Evolutionary conservation across 768 basidiomycete species (phyloP), one percentile per base, ranked within the genome.

Genomic region (Cystofilobasidium capitatum): DNA sequence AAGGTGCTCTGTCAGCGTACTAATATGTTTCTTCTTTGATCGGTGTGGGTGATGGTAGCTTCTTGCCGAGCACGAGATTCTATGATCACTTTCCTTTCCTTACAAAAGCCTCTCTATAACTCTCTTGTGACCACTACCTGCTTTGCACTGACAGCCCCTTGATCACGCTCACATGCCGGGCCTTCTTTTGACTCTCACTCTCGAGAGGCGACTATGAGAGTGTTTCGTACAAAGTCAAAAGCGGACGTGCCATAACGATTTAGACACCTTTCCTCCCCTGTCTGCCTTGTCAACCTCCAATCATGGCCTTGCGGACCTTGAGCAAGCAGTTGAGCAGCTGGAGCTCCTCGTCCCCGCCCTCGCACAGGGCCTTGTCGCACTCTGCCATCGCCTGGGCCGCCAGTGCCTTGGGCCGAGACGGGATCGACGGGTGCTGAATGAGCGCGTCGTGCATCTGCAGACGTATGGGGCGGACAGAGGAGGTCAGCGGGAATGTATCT

Each of bases 311-410:
- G 74, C 87, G 82, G 20, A 94, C 80, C 29, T 83, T 81, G 61
- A 96, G 76, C n/a, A 85, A 91, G 39, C 91, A 86, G 74, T 96
- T 89, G 17, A 99, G 79, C 37, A 89, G 84, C 86, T 94, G 96
- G 29, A 99, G 79, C 76, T 97, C 96, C 77, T 99, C 96, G 73
- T 99, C 96, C 20, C 89, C 92, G 0, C 96, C 96, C 70, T 98
- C 94, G 71, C 88, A 90, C 29, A 99, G 79, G 0, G 89, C 90
- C 76, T 98, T 98, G 78, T 99, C 96, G 33, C 90, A 91, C 76
- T 96, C 91, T 3, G 91, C 96, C 71, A 99, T 86, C 4, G 84
- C 84, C 24, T 96, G 80, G 3, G 88, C 89, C 69, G 88, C 88
- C 36, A 78, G 77, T 16, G 89, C 83, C 75, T 98, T 98, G 69